phyloP scores from a whole-genome alignment of 164 flowering plant species.

The Magnolia sinica region DNA sequence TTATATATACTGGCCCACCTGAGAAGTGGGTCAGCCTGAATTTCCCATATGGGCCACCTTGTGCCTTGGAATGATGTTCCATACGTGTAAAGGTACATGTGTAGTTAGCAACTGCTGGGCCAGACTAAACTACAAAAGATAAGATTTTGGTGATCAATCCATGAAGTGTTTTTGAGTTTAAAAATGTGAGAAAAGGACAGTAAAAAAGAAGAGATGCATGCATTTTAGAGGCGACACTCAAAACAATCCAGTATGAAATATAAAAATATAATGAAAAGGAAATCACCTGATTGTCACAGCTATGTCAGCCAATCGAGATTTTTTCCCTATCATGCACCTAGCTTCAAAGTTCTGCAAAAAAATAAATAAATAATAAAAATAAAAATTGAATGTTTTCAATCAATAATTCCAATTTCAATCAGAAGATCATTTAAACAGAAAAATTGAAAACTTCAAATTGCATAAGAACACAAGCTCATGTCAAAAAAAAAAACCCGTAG shows the following conservation, averaged over 20 bases:
- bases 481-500: not conserved
- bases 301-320: constrained; percentile 39
- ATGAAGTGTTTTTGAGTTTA: not conserved
- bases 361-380: too few relatives aligned
- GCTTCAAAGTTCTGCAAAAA: constrained; percentile 67
- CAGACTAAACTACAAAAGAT: not conserved
- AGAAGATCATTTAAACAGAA: not conserved
- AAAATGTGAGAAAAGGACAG: not conserved
- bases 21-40: not conserved
- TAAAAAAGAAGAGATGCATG: not conserved
- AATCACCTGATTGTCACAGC: constrained; percentile 63
- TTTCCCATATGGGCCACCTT: not conserved
- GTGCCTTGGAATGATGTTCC: not conserved
- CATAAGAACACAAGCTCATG: not conserved
- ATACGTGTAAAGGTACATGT: too few relatives aligned
- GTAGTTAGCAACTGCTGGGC: not conserved
- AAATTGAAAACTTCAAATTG: not conserved
- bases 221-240: not conserved
- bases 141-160: not conserved
- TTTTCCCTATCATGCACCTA: constrained; percentile 63
- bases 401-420: not conserved
- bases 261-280: not conserved
- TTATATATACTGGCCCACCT: not conserved
- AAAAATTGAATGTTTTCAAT: not conserved
- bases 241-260: too few relatives aligned